Evolutionary conservation across 495 filamentous ascomycete genomes (phyloP).

Genomic region (Recurvomyces mirabilis): DNA sequence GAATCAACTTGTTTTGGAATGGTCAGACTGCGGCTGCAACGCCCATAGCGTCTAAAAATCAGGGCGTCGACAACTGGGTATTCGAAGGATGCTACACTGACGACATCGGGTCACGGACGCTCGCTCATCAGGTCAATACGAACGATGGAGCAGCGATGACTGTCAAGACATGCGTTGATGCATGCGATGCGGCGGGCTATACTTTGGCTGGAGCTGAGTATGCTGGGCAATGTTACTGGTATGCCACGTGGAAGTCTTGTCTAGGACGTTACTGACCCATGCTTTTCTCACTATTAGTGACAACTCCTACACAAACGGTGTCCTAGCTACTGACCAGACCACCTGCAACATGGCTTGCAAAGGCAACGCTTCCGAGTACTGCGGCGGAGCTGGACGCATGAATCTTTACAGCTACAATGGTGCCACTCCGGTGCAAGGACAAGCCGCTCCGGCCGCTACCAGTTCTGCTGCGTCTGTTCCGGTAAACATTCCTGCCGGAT

Average conservation of each 20-base stretch:
- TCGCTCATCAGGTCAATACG: neutral
- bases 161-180: neutral
- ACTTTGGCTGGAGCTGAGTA: neutral
- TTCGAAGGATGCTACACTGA: neutral
- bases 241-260: neutral
- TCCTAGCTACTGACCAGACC: constrained; percentile 18
- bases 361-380: constrained; percentile 49
- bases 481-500: neutral
- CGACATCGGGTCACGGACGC: neutral
- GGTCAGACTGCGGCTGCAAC: neutral
- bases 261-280: neutral
- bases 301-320: constrained; percentile 25
- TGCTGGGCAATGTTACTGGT: constrained; percentile 1
- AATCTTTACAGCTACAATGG: neutral
- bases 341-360: constrained; percentile 46
- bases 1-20: neutral
- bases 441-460: neutral
- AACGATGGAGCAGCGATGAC: neutral
- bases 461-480: neutral
- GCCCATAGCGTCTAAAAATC: neutral
- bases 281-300: constrained; percentile 11
- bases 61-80: neutral
- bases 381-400: constrained; percentile 27
- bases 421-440: neutral
- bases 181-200: neutral